A percentile compares a stretch with the other conserved stretches of the same genome.
These are phyloP conservation scores for Candida michaelii DNA, from an alignment of 805 yeast species.

Conservation along the genomic window DNA sequence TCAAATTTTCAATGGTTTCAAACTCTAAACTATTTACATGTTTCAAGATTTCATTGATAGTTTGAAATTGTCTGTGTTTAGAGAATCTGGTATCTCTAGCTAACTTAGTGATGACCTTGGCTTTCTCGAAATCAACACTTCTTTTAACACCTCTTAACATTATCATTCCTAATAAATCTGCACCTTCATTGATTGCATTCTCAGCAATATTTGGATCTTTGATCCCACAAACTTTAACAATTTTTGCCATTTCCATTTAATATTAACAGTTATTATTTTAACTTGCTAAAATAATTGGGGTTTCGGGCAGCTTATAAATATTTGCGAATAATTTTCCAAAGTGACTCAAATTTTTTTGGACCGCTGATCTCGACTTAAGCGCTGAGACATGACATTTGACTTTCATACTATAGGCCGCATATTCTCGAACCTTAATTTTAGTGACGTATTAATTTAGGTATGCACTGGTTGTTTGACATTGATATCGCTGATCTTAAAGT, in stretches of 20 bases:
- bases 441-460: too few relatives aligned
- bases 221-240: slow-evolving; percentile 89
- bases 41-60: slow-evolving; percentile 18
- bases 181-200: slow-evolving; percentile 68
- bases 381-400: not conserved
- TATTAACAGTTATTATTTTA: too few relatives aligned
- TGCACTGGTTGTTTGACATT: too few relatives aligned
- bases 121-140: slow-evolving; percentile 49
- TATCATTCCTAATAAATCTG: slow-evolving; percentile 80
- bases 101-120: slow-evolving; percentile 25
- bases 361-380: not conserved
- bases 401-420: too few relatives aligned
- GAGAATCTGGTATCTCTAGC: slow-evolving; percentile 25
- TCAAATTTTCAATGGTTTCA: slow-evolving; percentile 26
- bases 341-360: not conserved
- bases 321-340: not conserved
- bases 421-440: too few relatives aligned
- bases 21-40: slow-evolving; percentile 16
- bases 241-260: slow-evolving; percentile 13
- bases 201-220: slow-evolving; percentile 65
- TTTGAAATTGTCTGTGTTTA: slow-evolving; percentile 18
- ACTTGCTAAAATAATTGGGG: slow-evolving; percentile 1
- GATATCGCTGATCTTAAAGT: too few relatives aligned
- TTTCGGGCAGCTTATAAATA: slow-evolving; percentile 1
- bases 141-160: slow-evolving; percentile 81